Percentiles rank a stretch among this genome's conserved stretches.
These are phyloP conservation scores for Zalerion maritima DNA, from an alignment of 495 filamentous ascomycete genomes.

Conservation along the genomic window DNA sequence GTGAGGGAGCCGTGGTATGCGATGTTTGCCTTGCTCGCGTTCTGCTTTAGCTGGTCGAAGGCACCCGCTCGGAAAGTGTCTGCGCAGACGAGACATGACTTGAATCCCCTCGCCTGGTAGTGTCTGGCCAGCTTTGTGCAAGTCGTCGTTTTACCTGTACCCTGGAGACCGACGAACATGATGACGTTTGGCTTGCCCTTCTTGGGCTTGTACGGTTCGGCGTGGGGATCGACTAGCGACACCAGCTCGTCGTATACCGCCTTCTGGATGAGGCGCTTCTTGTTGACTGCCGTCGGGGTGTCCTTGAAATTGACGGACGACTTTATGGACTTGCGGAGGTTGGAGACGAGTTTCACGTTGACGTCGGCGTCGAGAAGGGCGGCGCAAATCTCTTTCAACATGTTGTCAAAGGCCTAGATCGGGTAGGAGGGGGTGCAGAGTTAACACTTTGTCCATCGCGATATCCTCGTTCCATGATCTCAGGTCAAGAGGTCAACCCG, in stretches of 20 bases:
- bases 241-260: constrained; percentile 96
- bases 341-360: constrained; percentile 85
- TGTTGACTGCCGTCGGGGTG: constrained; percentile 76
- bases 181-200: constrained; percentile 94
- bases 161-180: constrained; percentile 98
- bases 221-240: constrained; percentile 87
- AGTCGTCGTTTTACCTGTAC: constrained; percentile 93
- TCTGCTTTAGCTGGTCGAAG: constrained; percentile 97
- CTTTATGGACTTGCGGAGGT: constrained; percentile 87
- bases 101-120: constrained; percentile 90
- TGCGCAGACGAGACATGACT: constrained; percentile 86
- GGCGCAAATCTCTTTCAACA: constrained; percentile 94
- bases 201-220: constrained; percentile 90
- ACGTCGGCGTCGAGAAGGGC: constrained; percentile 92
- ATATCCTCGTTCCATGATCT: constrained; percentile 2
- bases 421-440: constrained; percentile 1
- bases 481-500: constrained; percentile 3
- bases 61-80: constrained; percentile 98
- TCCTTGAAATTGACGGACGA: constrained; percentile 84
- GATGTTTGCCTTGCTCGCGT: constrained; percentile 96
- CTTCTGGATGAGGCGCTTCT: constrained; percentile 96
- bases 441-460: constrained; percentile 7
- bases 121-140: constrained; percentile 95
- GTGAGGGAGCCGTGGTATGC: constrained; percentile 95
- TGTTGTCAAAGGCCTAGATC: constrained; percentile 77